phyloP scores from a whole-genome alignment of 169 alveolate species.

The Plasmodium relictum region DNA sequence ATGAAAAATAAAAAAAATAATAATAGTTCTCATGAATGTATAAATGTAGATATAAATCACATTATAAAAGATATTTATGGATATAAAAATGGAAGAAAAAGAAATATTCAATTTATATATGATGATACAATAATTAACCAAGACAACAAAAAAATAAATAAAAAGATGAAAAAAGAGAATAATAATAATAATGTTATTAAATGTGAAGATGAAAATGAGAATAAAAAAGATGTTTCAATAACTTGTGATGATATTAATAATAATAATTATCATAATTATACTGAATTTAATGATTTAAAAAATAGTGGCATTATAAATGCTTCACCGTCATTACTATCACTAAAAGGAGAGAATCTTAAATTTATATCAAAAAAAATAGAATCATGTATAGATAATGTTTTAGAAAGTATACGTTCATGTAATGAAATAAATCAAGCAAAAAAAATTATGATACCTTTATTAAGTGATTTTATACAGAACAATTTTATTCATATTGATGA shows the following conservation, averaged over 20 bases:
- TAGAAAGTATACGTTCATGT: constrained; percentile 46
- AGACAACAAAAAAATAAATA: constrained; percentile 26
- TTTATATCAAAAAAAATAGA: constrained; percentile 28
- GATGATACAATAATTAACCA: constrained; percentile 34
- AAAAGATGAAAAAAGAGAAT: constrained; percentile 57
- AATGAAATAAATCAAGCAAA: constrained; percentile 59
- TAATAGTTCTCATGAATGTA: constrained; percentile 24
- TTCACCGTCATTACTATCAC: neutral
- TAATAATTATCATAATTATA: neutral
- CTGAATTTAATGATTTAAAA: neutral
- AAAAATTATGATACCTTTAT: constrained; percentile 46
- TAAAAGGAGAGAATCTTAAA: constrained; percentile 15
- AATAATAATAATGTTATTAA: constrained; percentile 1
- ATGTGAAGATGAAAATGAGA: constrained; percentile 4
- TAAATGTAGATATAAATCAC: constrained; percentile 60
- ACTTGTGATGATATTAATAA: neutral
- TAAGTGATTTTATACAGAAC: constrained; percentile 53
- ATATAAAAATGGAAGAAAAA: constrained; percentile 42
- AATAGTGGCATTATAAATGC: neutral
- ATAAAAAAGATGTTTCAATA: neutral
- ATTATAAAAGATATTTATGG: constrained; percentile 72
- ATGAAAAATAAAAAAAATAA: constrained; percentile 37
- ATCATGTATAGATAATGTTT: constrained; percentile 30
- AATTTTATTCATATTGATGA: constrained; percentile 24
- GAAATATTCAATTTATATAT: constrained; percentile 55